Base-by-base conservation (phyloP, 2,329 filamentous ascomycete species). In the Penicillium aurantiogriseum region DNA sequence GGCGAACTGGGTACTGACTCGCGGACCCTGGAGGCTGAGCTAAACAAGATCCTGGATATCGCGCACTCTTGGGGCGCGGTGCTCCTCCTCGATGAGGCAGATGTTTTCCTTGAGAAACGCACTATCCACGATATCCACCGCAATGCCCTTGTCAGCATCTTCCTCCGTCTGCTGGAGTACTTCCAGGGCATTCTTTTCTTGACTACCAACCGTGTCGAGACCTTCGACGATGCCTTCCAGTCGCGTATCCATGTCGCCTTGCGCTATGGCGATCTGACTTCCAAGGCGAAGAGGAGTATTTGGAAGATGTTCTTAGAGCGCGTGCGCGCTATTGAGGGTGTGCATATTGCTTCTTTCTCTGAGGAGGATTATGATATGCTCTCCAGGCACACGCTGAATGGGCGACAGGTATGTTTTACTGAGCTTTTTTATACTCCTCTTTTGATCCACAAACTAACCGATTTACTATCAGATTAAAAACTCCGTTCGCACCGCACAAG, bases 151-250 rank as follows among this genome's bases (percentile, higher is more conserved):
- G 92, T 96, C 51, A 90, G 87, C 71, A 91, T 96, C 67, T 96
- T 96, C 79, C 79, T 96, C 2, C 86, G 91, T 0, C 81, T 93
- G 56, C 80, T 96, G 0, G 92, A 97, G 74, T 96, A 96, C 73
- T 96, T 95, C 76, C 90, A 95, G 69, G 92, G 92, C 3, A 95
- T 96, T 52, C 74, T 96, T 5, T 95, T 96, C 78, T 76, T 96
- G 27, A 96, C 92, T 0, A 96, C 92, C 2, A 96, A 96, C 71
- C 85, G 91, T 1, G 90, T 95, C 1, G 77, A 88, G 78, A 92
- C 90, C 0, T 95, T 96, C 67, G 92, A 96, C 66, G 90, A 94
- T 60, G 92, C 92, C 0, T 96, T 96, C 80, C 89, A 94, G 70
- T 90, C 87, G 10, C 85, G 92, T 25, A 95, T 96, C 60, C 91